Base-by-base conservation (phyloP, 495 filamentous ascomycete genomes). In the Neurospora tetraspora region DNA sequence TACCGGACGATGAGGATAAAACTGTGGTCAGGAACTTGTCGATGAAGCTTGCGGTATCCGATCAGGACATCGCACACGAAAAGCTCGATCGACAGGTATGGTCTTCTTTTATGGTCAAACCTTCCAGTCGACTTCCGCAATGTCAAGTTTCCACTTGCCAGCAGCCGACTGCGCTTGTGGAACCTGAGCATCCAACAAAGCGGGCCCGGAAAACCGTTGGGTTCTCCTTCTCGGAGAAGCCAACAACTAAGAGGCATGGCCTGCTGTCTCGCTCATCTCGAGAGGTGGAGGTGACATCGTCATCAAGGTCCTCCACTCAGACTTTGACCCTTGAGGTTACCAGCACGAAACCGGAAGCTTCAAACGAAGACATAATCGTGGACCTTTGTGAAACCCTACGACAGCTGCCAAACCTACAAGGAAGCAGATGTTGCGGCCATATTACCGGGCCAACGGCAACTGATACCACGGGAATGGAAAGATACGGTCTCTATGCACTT, bases 1-100 rank as follows among this genome's bases (percentile, higher is more conserved):
- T 74, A 70, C 73, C 79, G 69, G 39, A 36, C 4, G 70, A 76
- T 27, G 73, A 77, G 39, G 72, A 76, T 53, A 8, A 53, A 11
- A 9, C 27, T 0, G 45, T 53, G 45, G 20, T 23, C 45, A 53
- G 10, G 45, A 20, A n/a, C 10, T 12, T 53, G 45, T 53, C 45
- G 0, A 12, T 53, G n/a, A 53, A 53, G 20, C 45, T 53, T 53
- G 45, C 45, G 4, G 20, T 53, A 12, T 23, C 45, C 3, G 20
- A 53, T 53, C 9, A 27, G 18, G 5, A 53, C 0, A 53, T 23
- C 0, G 0, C n/a, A n/a, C 10, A 53, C 0, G 20, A 20, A 53
- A 53, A 53, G 20, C 0, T 5, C 45, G 4, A 12, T 23, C 45
- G 20, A 23, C 4, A 27, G 27, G 27, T 10, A 53, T 53, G 20